Conservation (phyloP, 2,329 filamentous ascomycete genomes). For the Clarireedia homoeocarpa region DNA sequence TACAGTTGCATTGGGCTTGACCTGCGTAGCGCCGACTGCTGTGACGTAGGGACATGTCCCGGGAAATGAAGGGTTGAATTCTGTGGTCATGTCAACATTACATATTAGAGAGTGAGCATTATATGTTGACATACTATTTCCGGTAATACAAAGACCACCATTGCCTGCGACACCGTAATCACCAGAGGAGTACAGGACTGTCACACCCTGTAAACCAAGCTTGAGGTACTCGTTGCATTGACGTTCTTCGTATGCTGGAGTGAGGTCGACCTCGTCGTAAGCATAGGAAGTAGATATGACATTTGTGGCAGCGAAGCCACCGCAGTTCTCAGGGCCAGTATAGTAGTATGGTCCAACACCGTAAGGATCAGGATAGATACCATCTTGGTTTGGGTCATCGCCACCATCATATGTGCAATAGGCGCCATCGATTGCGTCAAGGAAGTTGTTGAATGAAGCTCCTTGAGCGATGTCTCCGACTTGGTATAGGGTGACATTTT, state of each 20-base stretch:
- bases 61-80: constrained; percentile 40
- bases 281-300: constrained; percentile 48
- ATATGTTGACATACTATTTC: neutral
- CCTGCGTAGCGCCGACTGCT: constrained; percentile 44
- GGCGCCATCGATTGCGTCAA: constrained; percentile 35
- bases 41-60: constrained; percentile 41
- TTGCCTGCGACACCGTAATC: constrained; percentile 39
- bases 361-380: constrained; percentile 27
- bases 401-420: constrained; percentile 33
- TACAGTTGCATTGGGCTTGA: constrained; percentile 30
- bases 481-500: constrained; percentile 34
- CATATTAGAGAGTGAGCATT: constrained; percentile 9
- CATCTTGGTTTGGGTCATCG: constrained; percentile 31
- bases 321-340: constrained; percentile 36
- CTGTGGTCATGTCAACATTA: constrained; percentile 8
- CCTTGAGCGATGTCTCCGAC: constrained; percentile 28
- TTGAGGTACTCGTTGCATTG: constrained; percentile 51
- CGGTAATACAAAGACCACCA: constrained; percentile 19
- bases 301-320: constrained; percentile 38
- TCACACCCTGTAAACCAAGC: constrained; percentile 42
- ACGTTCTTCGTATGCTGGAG: constrained; percentile 39
- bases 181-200: constrained; percentile 41
- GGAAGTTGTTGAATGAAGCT: constrained; percentile 16
- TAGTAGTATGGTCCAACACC: constrained; percentile 24
- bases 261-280: constrained; percentile 40